Evolutionary conservation across 306 rosid species (phyloP).

Genomic region (Oxytropis ochrocephala): DNA sequence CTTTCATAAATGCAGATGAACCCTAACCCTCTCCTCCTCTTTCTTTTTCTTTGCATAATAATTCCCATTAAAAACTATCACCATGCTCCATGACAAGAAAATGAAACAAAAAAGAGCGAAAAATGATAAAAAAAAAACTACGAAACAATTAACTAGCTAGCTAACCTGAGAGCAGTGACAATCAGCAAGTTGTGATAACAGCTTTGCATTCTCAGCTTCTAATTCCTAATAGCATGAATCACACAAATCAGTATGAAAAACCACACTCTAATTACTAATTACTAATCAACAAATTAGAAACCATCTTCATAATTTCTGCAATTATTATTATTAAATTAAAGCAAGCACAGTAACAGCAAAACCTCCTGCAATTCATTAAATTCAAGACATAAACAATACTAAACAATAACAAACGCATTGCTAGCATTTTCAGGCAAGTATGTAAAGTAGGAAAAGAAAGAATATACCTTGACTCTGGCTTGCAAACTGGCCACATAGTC

Average conservation of each 20-base stretch:
- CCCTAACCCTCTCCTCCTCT: background rate
- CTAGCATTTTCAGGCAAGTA: background rate
- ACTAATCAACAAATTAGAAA: background rate
- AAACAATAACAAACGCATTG: background rate
- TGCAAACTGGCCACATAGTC: constrained; percentile 36
- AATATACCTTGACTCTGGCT: constrained; percentile 54
- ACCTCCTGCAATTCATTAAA: background rate
- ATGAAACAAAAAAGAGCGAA: background rate
- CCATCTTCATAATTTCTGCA: background rate
- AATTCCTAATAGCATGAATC: constrained; percentile 41
- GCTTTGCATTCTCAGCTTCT: constrained; percentile 57
- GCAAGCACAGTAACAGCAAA: background rate
- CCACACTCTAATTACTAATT: background rate
- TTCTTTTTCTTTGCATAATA: background rate
- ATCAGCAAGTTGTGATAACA: constrained; percentile 50
- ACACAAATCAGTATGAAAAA: constrained; percentile 8
- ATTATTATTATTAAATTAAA: background rate
- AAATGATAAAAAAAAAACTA: background rate
- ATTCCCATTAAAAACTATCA: background rate
- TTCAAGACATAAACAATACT: background rate
- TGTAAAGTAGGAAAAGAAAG: background rate
- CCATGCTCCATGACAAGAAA: background rate
- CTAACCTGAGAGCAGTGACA: constrained; percentile 49
- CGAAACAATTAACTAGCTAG: constrained; percentile 1
- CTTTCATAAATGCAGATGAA: background rate